Evolutionary conservation across 2,329 filamentous ascomycete species (phyloP).

Genomic region (Fusarium denticulatum): DNA sequence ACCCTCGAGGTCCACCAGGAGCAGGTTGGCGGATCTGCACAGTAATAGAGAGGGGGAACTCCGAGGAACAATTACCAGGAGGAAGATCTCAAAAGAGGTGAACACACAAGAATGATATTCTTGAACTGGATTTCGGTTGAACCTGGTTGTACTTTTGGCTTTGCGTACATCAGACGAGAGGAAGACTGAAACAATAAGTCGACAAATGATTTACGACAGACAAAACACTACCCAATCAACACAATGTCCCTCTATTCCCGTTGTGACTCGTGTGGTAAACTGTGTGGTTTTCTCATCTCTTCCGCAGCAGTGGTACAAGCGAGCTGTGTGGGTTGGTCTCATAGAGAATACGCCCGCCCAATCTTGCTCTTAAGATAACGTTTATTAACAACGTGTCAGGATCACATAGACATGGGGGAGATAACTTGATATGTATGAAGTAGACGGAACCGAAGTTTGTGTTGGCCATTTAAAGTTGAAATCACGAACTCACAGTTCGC

Average conservation of each 20-base stretch:
- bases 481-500: neutral
- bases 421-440: neutral
- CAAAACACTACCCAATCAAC: conserved; percentile 45
- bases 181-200: conserved; percentile 26
- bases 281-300: neutral
- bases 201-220: conserved; percentile 43
- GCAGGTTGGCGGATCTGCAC: conserved; percentile 80
- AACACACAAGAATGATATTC: conserved; percentile 17
- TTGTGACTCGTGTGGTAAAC: neutral
- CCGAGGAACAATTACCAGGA: neutral
- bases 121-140: conserved; percentile 26
- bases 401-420: neutral
- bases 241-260: neutral
- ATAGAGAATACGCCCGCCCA: neutral
- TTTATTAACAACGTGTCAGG: neutral
- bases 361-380: neutral
- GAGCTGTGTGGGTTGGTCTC: neutral
- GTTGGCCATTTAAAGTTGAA: conserved; percentile 28
- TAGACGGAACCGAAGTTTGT: conserved; percentile 1
- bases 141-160: conserved; percentile 26
- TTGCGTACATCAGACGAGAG: conserved; percentile 38
- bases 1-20: conserved; percentile 98
- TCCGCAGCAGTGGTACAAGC: neutral
- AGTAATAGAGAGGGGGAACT: conserved; percentile 1
- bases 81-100: conserved; percentile 1